Evolutionary conservation across 73 alveolate species (phyloP).

Genomic region (Paramecium tetraurelia): DNA sequence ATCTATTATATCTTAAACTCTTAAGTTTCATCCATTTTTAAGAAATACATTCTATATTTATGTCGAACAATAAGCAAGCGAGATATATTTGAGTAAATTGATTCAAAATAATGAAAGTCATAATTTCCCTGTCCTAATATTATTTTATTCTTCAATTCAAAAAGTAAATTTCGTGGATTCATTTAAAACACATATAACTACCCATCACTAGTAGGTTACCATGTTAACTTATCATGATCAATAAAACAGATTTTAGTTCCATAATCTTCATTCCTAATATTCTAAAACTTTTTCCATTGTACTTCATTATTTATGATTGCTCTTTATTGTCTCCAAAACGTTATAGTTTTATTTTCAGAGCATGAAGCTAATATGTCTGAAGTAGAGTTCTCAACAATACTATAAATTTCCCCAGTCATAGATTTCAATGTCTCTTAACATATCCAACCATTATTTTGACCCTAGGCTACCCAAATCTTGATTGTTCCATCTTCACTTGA

Average conservation of each 20-base stretch:
- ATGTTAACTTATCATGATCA: background rate
- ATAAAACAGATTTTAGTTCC: background rate
- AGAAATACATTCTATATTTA: background rate
- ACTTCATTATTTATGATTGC: background rate
- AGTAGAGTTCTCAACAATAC: background rate
- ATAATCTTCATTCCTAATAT: background rate
- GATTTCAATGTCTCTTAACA: background rate
- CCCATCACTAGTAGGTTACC: background rate
- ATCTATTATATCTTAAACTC: background rate
- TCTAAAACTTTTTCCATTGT: background rate
- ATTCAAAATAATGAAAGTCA: background rate
- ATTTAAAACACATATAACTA: background rate
- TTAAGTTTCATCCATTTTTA: background rate
- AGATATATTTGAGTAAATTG: background rate
- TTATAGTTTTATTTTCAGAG: background rate
- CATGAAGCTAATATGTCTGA: background rate
- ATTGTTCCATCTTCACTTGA: background rate
- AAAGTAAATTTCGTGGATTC: background rate
- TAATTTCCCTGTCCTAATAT: background rate
- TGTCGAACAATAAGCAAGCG: background rate
- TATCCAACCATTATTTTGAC: background rate
- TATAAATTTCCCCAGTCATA: background rate
- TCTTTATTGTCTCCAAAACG: background rate
- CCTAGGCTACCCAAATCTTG: background rate
- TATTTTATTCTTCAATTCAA: background rate